phyloP scores from a whole-genome alignment of 2,329 filamentous ascomycete species.

The Podosphaera xanthii region DNA sequence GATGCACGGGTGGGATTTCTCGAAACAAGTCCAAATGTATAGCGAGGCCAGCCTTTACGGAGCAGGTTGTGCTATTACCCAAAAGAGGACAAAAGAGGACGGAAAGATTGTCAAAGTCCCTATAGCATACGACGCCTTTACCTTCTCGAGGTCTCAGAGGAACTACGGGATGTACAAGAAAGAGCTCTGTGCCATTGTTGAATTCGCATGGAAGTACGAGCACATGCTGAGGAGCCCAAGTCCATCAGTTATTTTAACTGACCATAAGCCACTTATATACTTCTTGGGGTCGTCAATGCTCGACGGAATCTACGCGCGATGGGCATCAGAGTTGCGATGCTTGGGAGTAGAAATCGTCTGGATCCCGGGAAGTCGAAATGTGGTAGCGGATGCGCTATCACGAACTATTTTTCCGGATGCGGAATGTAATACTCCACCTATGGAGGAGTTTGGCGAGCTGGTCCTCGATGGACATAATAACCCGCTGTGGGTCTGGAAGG shows the following conservation, averaged over 20 bases:
- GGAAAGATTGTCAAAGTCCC: too few relatives aligned
- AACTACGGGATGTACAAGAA: constrained; percentile 2
- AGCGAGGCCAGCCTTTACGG: constrained; percentile 1
- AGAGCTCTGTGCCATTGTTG: not conserved
- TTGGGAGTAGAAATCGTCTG: not conserved
- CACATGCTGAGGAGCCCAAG: not conserved
- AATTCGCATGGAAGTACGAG: constrained; percentile 3
- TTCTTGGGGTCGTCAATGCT: too few relatives aligned
- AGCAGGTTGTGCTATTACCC: constrained; percentile 3
- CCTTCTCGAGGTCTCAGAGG: too few relatives aligned
- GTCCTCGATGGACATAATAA: not conserved
- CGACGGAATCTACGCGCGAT: too few relatives aligned
- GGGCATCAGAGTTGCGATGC: too few relatives aligned
- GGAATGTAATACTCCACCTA: not conserved
- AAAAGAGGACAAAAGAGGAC: too few relatives aligned
- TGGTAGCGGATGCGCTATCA: not conserved
- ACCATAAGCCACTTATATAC: too few relatives aligned
- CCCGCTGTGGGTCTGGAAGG: not conserved
- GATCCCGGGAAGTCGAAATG: not conserved
- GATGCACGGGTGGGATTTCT: not conserved
- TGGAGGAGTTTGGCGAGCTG: not conserved
- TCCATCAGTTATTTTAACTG: too few relatives aligned
- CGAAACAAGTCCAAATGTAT: not conserved
- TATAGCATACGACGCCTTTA: too few relatives aligned
- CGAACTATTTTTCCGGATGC: not conserved